Base-by-base conservation (phyloP, 2,329 filamentous ascomycete species). In the Camillea tinctor region DNA sequence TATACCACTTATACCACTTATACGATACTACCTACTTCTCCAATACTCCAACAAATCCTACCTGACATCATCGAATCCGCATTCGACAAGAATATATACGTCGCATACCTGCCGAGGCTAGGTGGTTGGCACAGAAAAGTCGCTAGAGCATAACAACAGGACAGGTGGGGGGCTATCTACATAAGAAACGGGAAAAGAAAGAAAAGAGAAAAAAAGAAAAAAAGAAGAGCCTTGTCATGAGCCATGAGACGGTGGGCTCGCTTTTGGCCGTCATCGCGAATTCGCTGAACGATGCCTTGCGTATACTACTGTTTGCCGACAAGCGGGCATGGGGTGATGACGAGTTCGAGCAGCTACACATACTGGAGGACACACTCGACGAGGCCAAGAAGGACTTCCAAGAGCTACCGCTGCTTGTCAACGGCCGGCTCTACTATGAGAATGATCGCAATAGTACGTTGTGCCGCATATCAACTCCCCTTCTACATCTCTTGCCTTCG, bases 311-410 rank as follows among this genome's bases (percentile, higher is more conserved):
- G 74, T 79, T 84, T 65, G 80, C 83, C 67, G 84, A 87, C 72
- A 86, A 85, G 73, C 78, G 79, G 51, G 80, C 81, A 62, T 87
- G 84, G 84, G 82, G 80, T 0, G 75, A 77, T 21, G 83, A 86
- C 76, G 84, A 87, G 75, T 81, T 84, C 69, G 84, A 86, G 69
- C 84, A 87, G 74, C 72, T 82, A 59, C 81, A 79, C 59, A 79
- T 82, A 54, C 76, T 87, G 57, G 80, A 85, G 66, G 75, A 78
- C 40, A 76, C 79, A n/a, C 76, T 87, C 55, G 82, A 86, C 69
- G 83, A 85, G 65, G 84, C 84, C 58, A 84, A 82, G 73, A 80
- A 79, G 71, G 84, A 87, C 73, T 87, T 86, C 64, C 84, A 87
- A 73, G 80, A 84, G 68, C 75, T 87, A 60, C 79, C 79, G 21